Evolutionary conservation across 2,329 filamentous ascomycete species (phyloP).

Genomic region (Hymenoscyphus scutula): DNA sequence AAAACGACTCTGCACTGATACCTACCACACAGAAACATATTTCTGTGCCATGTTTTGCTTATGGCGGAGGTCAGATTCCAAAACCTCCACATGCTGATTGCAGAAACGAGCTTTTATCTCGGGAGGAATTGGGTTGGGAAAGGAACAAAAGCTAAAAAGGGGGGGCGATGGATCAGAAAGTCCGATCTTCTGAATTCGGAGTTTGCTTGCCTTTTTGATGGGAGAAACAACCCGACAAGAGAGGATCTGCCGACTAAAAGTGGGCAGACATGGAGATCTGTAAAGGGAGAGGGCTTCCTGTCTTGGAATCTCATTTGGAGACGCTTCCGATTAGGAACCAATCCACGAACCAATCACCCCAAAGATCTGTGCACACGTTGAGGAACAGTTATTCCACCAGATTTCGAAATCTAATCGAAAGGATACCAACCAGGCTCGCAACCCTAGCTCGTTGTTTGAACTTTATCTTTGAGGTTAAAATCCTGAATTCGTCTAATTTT

Average conservation of each 20-base stretch:
- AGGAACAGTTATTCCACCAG: neutral
- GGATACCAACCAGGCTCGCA: too few species aligned
- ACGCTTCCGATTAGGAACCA: conserved; percentile 8
- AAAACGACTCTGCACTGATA: conserved; percentile 1
- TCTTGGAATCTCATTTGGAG: conserved; percentile 12
- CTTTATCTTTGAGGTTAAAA: too few species aligned
- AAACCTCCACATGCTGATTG: neutral
- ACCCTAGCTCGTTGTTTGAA: too few species aligned
- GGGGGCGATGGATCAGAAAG: conserved; percentile 1
- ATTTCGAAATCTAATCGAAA: neutral
- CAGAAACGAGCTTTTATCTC: neutral
- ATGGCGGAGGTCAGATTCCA: neutral
- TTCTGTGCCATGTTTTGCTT: neutral
- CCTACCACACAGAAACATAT: neutral
- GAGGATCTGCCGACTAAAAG: conserved; percentile 5
- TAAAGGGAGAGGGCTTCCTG: neutral
- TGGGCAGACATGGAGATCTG: neutral
- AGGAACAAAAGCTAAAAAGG: neutral
- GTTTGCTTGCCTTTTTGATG: neutral
- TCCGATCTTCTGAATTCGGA: neutral
- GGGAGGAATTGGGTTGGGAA: neutral
- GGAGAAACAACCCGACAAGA: neutral
- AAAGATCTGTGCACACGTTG: neutral
- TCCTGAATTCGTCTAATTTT: too few species aligned
- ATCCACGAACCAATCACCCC: neutral